These are phyloP conservation scores for Brassica napus DNA, from an alignment of 345 rosid species.

Conservation along the genomic window DNA sequence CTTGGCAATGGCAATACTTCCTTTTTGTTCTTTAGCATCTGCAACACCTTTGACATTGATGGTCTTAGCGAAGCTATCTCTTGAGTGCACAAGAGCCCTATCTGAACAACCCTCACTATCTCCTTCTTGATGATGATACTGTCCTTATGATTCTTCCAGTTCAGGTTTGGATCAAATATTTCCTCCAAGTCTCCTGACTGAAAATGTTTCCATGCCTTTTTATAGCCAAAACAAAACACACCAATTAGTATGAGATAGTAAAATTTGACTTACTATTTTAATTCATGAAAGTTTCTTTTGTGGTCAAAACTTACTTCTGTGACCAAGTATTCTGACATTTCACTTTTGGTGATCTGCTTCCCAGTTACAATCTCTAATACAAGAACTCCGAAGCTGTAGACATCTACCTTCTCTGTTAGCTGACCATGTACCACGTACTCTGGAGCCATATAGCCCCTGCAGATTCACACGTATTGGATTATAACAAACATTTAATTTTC, in stretches of 20 bases:
- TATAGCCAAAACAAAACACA: background rate
- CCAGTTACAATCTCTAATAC: background rate
- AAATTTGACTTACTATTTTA: background rate
- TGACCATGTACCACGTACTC: constrained; percentile 92
- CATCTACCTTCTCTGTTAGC: constrained; percentile 88
- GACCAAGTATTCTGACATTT: constrained; percentile 66
- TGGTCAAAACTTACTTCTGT: constrained; percentile 54
- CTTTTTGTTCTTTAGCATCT: constrained; percentile 70
- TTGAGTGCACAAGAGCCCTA: constrained; percentile 83
- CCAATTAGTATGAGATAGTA: background rate
- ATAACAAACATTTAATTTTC: background rate
- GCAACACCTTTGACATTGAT: constrained; percentile 70
- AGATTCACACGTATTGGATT: constrained; percentile 16
- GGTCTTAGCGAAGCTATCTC: constrained; percentile 72
- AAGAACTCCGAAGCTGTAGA: constrained; percentile 87
- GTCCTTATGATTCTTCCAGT: constrained; percentile 41
- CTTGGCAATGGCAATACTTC: constrained; percentile 66
- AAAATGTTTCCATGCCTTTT: constrained; percentile 70
- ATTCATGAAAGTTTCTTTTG: background rate
- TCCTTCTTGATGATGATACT: constrained; percentile 54
- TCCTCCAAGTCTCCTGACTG: constrained; percentile 66
- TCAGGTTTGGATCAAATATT: constrained; percentile 67
- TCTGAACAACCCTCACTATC: constrained; percentile 61
- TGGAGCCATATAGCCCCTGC: constrained; percentile 95
- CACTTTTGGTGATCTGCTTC: constrained; percentile 71